Base-by-base conservation (phyloP, 1,284 basidiomycete species). In the Gomphus bonarii region DNA sequence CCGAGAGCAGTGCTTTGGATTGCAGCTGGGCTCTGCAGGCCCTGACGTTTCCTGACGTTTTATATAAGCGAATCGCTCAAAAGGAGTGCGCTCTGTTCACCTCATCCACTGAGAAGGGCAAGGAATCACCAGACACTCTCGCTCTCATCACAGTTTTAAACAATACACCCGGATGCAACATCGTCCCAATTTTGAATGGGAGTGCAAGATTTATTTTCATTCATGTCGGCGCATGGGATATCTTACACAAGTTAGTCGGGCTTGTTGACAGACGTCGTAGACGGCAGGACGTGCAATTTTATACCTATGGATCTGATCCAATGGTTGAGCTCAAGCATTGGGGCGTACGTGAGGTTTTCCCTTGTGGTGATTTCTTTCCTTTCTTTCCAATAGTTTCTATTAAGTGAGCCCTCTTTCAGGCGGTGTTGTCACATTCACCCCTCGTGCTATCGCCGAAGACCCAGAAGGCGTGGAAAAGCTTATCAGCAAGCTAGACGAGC, bases 391-490 rank as follows among this genome's bases (percentile, higher is more conserved):
- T 10, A 18, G 44, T 35, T 25, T 47, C 7, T 20, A 50, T 40
- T 40, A 18, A 22, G 8, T 40, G 18, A 20, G 25, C n/a, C 11
- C 16, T 14, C 7, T 55, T 40, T 12, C 9, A 88, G 86, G 85
- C 51, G 85, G 85, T 3, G 66, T 88, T 60, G 72, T 81, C 1
- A 85, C 84, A 0, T 83, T 88, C 59, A 82, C 81, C 11, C 73
- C 84, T 1, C 68, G 69, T 53, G 81, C 78, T n/a, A 71, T 88
- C 52, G 60, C 73, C 8, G 74, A 77, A 42, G 71, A 83, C 63
- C 76, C 78, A 3, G 54, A 71, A 43, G 74, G 70, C 12, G 67
- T 78, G 4, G 65, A 71, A 52, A 64, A 75, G 20, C 67, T 75
- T 22, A 77, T 88, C 40, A 68, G 65, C 31, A 70, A 77, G 61